These are phyloP conservation scores for Malus orientalis DNA, from an alignment of 306 rosid genomes.

Conservation along the genomic window DNA sequence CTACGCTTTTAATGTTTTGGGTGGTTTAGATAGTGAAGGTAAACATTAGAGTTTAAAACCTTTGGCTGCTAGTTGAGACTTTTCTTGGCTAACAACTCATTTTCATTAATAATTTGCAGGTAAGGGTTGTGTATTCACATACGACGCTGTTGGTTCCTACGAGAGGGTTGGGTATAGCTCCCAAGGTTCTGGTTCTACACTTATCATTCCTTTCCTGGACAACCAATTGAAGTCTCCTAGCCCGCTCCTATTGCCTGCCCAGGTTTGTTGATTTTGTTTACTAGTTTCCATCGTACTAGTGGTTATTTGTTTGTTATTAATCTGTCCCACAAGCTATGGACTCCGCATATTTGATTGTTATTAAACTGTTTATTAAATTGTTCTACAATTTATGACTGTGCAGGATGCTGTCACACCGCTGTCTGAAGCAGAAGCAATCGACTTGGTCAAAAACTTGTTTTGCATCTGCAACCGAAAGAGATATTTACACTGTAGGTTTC, in stretches of 20 bases:
- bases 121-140: slow-evolving; percentile 97
- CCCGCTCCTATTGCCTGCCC: slow-evolving; percentile 77
- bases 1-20: slow-evolving; percentile 89
- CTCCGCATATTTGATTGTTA: background rate
- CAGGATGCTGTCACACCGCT: slow-evolving; percentile 95
- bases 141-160: slow-evolving; percentile 98
- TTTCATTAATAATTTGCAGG: slow-evolving; percentile 33
- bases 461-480: slow-evolving; percentile 93
- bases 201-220: slow-evolving; percentile 80
- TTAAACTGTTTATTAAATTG: background rate
- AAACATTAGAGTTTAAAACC: slow-evolving; percentile 10
- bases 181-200: slow-evolving; percentile 97
- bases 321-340: background rate
- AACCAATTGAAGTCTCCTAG: slow-evolving; percentile 92
- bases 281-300: background rate
- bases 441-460: slow-evolving; percentile 83
- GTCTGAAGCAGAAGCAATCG: slow-evolving; percentile 78
- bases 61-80: slow-evolving; percentile 4
- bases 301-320: background rate
- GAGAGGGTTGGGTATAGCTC: slow-evolving; percentile 97
- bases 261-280: slow-evolving; percentile 32
- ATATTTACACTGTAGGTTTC: slow-evolving; percentile 81
- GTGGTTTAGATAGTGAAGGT: slow-evolving; percentile 97
- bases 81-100: background rate
- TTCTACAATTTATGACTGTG: background rate